phyloP scores from a whole-genome alignment of 345 rosid species.

The Moricandia arvensis region DNA sequence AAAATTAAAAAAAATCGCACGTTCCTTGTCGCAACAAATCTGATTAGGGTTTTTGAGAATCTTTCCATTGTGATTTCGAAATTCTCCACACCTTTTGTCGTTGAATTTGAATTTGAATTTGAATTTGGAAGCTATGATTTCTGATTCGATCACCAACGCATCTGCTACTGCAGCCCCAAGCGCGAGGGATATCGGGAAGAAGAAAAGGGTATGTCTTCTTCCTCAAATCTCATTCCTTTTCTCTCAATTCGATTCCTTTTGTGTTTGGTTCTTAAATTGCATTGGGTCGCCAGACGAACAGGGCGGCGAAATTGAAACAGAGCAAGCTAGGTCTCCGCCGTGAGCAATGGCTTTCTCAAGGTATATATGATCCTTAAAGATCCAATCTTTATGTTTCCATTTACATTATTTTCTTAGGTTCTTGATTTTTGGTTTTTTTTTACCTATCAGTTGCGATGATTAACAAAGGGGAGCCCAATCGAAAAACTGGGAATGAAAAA shows the following conservation, averaged over 20 bases:
- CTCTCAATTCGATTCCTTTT: neutral
- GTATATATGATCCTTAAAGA: constrained; percentile 34
- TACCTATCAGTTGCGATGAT: constrained; percentile 45
- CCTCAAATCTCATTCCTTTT: neutral
- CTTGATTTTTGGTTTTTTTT: neutral
- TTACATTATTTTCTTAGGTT: neutral
- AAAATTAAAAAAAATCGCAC: constrained; percentile 26
- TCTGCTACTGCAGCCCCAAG: constrained; percentile 50
- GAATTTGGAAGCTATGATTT: constrained; percentile 51
- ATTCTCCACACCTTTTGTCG: neutral
- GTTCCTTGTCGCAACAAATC: constrained; percentile 39
- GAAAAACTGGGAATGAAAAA: constrained; percentile 13
- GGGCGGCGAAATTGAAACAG: constrained; percentile 93
- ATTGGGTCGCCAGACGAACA: constrained; percentile 55
- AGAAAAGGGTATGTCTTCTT: constrained; percentile 61
- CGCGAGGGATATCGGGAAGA: constrained; percentile 62
- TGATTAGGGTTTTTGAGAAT: constrained; percentile 59
- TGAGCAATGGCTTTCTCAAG: constrained; percentile 98
- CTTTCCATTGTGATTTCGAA: neutral
- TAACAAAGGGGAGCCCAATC: constrained; percentile 47
- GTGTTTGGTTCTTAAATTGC: constrained; percentile 17
- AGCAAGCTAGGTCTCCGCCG: constrained; percentile 92
- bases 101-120: neutral
- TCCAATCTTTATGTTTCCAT: neutral
- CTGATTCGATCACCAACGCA: constrained; percentile 59